Conservation (phyloP, 2,329 filamentous ascomycete species). For the Curvularia sp. region DNA sequence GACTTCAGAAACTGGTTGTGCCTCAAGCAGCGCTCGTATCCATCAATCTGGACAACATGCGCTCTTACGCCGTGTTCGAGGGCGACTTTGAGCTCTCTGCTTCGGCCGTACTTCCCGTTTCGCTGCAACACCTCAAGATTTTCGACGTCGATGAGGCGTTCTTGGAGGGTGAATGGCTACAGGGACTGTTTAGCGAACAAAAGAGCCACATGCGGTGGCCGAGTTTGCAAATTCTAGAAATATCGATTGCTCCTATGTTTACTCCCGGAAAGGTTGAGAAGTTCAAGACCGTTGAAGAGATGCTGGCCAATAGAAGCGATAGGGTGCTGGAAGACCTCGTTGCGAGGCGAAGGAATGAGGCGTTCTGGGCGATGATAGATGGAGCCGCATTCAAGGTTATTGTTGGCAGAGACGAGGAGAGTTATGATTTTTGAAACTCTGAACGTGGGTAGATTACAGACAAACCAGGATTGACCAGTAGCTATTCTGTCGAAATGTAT, state of each 20-base stretch:
- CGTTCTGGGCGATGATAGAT: conserved; percentile 4
- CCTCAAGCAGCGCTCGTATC: conserved; percentile 25
- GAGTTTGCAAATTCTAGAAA: conserved; percentile 12
- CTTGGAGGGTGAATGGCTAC: conserved; percentile 15
- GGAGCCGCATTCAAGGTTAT: neutral
- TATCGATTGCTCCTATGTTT: conserved; percentile 6
- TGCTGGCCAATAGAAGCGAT: neutral
- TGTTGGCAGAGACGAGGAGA: conserved; percentile 1
- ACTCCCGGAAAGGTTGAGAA: neutral
- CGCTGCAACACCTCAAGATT: conserved; percentile 17
- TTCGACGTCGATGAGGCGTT: conserved; percentile 21
- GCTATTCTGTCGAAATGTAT: no score
- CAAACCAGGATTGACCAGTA: no score
- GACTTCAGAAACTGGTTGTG: conserved; percentile 12
- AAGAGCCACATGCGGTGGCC: conserved; percentile 6
- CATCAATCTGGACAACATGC: conserved; percentile 27
- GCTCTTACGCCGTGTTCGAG: conserved; percentile 5
- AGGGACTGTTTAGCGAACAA: conserved; percentile 16
- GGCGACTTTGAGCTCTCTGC: conserved; percentile 25
- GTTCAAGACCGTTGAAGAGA: neutral
- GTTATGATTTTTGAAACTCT: no score
- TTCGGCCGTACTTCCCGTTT: conserved; percentile 5
- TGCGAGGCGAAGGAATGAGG: neutral
- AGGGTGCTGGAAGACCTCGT: neutral
- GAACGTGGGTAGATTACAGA: no score